Evolutionary conservation across 169 alveolate species (phyloP), one percentile per base, ranked within the genome.

Genomic region (Plasmodium adleri): DNA sequence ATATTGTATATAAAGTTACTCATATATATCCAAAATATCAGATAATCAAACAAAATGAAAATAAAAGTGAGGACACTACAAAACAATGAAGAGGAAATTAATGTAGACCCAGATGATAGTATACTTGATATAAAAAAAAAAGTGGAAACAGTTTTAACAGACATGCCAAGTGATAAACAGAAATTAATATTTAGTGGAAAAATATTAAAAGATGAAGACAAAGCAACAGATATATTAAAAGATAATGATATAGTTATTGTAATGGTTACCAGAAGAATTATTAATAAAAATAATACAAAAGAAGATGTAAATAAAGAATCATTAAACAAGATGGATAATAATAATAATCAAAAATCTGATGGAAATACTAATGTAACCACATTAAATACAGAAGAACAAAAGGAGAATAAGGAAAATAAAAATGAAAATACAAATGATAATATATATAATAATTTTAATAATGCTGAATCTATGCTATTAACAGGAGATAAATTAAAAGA

Each of bases 211-310:
- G 97, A 95, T 64, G 88, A 91, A 39, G 67, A 90, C 56, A 68
- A 86, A 58, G 95, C 75, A 45, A 74, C 70, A 58, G 93, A 93
- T 47, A 45, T 88, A 24, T 87, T 95, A 49, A 87, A 90, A 56
- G 97, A 95, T n/a, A 94, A 93, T 59, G 96, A 94, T 22, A 90
- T 92, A 13, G 90, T 95, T 56, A 96, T 95, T 32, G 96, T 95
- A 22, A 88, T 95, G 92, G 75, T 93, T 26, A 64, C 93, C 8
- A 95, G 93, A 85, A 93, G 90, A 62, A 64, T 74, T 71, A 17
- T 92, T 58, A 85, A 88, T 68, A 92, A 93, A 59, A 75, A 47
- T 20, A 75, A 28, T 20, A 74, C 86, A 73, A 78, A 50, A 22
- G 80, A 88, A 12, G 74, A 75, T 70, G 43, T 87, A 3, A 92